These are phyloP conservation scores for Cenococcum geophilum DNA, from an alignment of 495 filamentous ascomycete genomes.

Conservation along the genomic window DNA sequence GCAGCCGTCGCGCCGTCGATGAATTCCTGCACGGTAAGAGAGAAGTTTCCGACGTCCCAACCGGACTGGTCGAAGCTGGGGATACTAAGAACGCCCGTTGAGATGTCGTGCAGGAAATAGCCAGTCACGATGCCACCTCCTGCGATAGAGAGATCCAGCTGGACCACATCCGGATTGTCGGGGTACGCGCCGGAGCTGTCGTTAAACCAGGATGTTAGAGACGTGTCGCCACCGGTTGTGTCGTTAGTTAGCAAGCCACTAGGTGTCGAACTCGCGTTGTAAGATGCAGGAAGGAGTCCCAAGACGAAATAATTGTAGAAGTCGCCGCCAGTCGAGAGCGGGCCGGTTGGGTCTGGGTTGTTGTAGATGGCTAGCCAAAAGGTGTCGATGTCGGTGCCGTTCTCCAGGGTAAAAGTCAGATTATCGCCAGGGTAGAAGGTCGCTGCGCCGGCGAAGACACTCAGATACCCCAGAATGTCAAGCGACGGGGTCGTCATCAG, in stretches of 20 bases:
- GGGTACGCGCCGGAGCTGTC: constrained; percentile 14
- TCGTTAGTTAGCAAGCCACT: too few species aligned
- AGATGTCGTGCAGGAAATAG: constrained; percentile 39
- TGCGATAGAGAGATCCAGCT: constrained; percentile 7
- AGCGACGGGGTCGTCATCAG: constrained; percentile 42
- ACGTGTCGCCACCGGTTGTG: too few species aligned
- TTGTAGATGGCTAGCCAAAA: constrained; percentile 41
- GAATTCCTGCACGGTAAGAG: constrained; percentile 41
- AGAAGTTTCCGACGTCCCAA: constrained; percentile 38
- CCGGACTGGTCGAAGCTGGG: constrained; percentile 42
- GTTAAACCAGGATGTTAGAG: constrained; percentile 11
- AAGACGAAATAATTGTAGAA: constrained; percentile 29
- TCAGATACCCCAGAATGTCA: constrained; percentile 39
- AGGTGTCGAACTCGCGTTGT: too few species aligned
- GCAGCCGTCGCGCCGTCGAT: constrained; percentile 36
- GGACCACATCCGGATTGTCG: constrained; percentile 7
- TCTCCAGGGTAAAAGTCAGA: constrained; percentile 40
- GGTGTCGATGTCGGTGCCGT: constrained; percentile 35
- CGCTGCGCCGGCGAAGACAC: constrained; percentile 37
- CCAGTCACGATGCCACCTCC: constrained; percentile 34
- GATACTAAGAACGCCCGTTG: constrained; percentile 46
- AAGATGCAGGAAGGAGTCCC: constrained; percentile 13
- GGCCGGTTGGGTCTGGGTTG: constrained; percentile 36
- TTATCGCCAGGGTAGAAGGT: constrained; percentile 47
- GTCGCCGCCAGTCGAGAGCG: constrained; percentile 46